Base-by-base conservation (phyloP, 495 filamentous ascomycete species). In the Tuber brumale region DNA sequence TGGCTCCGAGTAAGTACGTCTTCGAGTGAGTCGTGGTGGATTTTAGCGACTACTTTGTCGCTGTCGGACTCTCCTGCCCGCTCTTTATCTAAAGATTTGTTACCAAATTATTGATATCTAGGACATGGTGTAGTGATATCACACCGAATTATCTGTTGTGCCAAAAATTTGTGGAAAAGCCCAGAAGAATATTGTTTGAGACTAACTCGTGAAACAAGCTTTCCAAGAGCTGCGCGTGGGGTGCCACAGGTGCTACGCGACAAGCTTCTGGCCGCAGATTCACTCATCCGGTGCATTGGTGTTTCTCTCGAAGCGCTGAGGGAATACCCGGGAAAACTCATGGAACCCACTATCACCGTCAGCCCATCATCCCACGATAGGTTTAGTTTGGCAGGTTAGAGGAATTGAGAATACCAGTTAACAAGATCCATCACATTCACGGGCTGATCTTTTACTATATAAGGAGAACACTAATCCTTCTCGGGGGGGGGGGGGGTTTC, bases 201-300 rank as follows among this genome's bases (percentile, higher is more conserved):
- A 66, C 57, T 7, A 35, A 31, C 14, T 66, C 27, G 27, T 66
- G 57, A 66, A 66, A 66, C 57, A 66, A 66, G 57, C 57, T 66
- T 66, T 66, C 57, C 57, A 66, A 66, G 57, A 66, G 57, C 57
- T 66, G 57, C 57, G 57, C 57, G 57, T 35, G 27, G 57, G 57
- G 57, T 35, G 14, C 14, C 14, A 35, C 57, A 35, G 57, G 31
- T 66, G 57, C 31, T 16, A 66, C 27, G 27, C 31, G 57, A 66
- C 57, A 66, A 66, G 57, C 57, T 66, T 66, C 57, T 12, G 14
- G 57, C n/a, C 27, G 57, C 57, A 23, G 51, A 57, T 27, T 57
- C 51, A 27, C 6, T 35, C 27, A 66, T 66, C 57, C 57, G n/a
- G 57, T 35, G 57, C 27, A 66, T 66, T 27, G 27, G 6, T 66